Conservation (phyloP, 306 rosid species). For the Cicer cuneatum region DNA sequence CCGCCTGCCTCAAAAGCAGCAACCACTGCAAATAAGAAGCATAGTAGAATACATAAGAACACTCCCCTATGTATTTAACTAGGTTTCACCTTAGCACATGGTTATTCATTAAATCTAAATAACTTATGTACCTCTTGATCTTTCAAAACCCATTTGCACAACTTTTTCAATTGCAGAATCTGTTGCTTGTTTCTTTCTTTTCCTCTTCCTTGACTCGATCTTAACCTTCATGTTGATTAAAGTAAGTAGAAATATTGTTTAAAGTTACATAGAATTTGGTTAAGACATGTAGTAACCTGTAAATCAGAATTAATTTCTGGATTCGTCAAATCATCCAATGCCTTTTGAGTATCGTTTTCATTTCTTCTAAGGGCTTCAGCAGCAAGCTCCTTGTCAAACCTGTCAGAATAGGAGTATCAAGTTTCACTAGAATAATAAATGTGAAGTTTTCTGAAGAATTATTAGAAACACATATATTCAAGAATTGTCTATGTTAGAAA, state of each 20-base stretch:
- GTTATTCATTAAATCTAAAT: constrained; percentile 29
- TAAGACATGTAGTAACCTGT: constrained; percentile 61
- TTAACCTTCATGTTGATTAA: constrained; percentile 53
- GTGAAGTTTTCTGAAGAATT: constrained; percentile 1
- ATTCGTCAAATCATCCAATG: constrained; percentile 86
- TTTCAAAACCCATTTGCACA: constrained; percentile 80
- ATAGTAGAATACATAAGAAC: constrained; percentile 33
- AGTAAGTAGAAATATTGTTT: constrained; percentile 22
- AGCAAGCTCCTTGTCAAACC: constrained; percentile 81
- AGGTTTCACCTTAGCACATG: constrained; percentile 4
- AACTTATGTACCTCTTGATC: constrained; percentile 67
- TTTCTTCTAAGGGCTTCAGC: constrained; percentile 92
- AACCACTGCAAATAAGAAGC: constrained; percentile 58
- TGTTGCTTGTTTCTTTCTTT: constrained; percentile 52
- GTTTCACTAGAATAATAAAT: not conserved
- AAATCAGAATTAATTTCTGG: constrained; percentile 75
- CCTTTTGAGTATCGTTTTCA: constrained; percentile 78
- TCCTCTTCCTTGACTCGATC: constrained; percentile 74
- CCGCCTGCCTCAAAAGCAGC: constrained; percentile 65
- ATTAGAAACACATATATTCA: not conserved
- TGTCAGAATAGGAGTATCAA: constrained; percentile 45
- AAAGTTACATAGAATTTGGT: constrained; percentile 8
- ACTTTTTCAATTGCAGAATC: constrained; percentile 63
- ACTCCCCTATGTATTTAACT: not conserved
- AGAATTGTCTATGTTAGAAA: not conserved